Conservation (phyloP, 1,139 yeast species). For the Casaregolazyma lundiana region DNA sequence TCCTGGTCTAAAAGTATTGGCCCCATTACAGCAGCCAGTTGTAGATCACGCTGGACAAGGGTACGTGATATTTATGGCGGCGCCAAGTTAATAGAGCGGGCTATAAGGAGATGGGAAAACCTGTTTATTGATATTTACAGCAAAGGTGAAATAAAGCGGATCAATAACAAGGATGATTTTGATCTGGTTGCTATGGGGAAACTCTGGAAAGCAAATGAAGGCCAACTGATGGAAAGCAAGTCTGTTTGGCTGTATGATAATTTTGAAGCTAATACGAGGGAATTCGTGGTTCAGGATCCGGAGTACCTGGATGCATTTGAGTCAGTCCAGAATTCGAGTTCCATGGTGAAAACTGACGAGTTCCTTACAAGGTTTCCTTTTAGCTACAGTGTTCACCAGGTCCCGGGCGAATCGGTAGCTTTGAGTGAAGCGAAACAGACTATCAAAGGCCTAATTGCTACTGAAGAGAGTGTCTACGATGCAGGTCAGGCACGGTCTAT, state of each 20-base stretch:
- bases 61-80: conserved; percentile 56
- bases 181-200: conserved; percentile 48
- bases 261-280: conserved; percentile 31
- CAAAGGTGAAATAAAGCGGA: conserved; percentile 42
- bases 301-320: conserved; percentile 20
- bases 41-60: conserved; percentile 58
- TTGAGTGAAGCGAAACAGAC: conserved; percentile 29
- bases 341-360: conserved; percentile 31
- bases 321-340: conserved; percentile 17
- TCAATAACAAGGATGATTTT: conserved; percentile 43
- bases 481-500: conserved; percentile 42
- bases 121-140: conserved; percentile 51
- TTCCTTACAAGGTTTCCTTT: conserved; percentile 20
- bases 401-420: conserved; percentile 19
- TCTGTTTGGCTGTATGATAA: conserved; percentile 34
- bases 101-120: conserved; percentile 56
- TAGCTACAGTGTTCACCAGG: conserved; percentile 11
- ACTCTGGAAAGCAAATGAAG: conserved; percentile 55
- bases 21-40: conserved; percentile 22
- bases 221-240: conserved; percentile 19
- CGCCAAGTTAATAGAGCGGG: conserved; percentile 45
- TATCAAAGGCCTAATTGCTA: conserved; percentile 58
- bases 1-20: conserved; percentile 40
- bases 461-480: conserved; percentile 47
- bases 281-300: conserved; percentile 31